A percentile compares a stretch with the other conserved stretches of the same genome.
These are phyloP conservation scores for Hericium rajendrae DNA, from an alignment of 768 basidiomycete species.

Conservation along the genomic window DNA sequence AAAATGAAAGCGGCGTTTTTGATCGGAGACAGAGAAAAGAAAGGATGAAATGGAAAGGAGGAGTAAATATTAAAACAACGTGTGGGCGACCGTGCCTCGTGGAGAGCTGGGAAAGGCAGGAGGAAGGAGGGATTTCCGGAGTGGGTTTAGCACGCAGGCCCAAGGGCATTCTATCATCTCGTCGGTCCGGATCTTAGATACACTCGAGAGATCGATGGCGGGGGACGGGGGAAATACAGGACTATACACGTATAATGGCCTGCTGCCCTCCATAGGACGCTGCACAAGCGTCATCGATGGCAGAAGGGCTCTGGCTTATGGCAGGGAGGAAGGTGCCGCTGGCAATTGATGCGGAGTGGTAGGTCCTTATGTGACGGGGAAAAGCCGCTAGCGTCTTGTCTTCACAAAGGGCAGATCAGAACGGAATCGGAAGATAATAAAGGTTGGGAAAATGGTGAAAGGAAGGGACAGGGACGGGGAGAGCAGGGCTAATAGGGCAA, in stretches of 20 bases:
- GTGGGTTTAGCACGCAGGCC: not conserved
- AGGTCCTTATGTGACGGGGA: too few relatives aligned
- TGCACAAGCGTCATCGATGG: not conserved
- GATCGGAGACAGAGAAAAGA: conserved; percentile 14
- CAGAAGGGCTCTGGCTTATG: too few relatives aligned
- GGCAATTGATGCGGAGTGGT: too few relatives aligned
- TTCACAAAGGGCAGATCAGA: too few relatives aligned
- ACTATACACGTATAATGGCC: not conserved
- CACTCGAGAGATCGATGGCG: not conserved
- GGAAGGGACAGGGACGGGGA: not conserved
- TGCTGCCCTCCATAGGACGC: not conserved
- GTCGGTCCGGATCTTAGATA: conserved; percentile 3
- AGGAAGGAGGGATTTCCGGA: not conserved
- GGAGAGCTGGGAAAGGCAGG: not conserved
- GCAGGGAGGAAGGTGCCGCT: too few relatives aligned
- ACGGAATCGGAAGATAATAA: too few relatives aligned
- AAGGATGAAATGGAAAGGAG: conserved; percentile 11
- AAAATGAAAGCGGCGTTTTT: conserved; percentile 13
- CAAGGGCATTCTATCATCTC: not conserved
- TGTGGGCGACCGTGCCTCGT: conserved; percentile 12
- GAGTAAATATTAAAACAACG: conserved; percentile 16
- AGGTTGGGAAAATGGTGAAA: too few relatives aligned
- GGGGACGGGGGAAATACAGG: not conserved
- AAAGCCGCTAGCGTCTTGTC: too few relatives aligned
- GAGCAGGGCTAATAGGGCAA: not conserved